phyloP scores from a whole-genome alignment of 768 basidiomycete species.

The Boletus rubroflammeus region DNA sequence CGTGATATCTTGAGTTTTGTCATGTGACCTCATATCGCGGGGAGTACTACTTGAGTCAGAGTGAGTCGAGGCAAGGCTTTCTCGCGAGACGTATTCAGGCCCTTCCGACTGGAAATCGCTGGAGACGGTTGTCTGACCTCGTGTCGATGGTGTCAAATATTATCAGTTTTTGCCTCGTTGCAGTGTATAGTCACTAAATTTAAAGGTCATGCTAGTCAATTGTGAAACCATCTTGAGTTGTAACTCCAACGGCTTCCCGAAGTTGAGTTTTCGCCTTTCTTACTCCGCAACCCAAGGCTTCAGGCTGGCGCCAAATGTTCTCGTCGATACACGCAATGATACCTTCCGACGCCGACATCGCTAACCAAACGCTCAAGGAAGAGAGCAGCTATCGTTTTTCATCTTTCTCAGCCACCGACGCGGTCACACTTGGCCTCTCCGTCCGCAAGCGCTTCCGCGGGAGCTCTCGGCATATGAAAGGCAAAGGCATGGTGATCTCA shows the following conservation, averaged over 20 bases:
- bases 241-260: neutral
- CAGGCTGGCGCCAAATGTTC: conserved; percentile 45
- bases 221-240: neutral
- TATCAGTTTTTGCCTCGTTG: neutral
- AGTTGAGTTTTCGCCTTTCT: conserved; percentile 1
- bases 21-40: conserved; percentile 17
- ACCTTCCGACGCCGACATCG: conserved; percentile 70
- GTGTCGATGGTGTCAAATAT: neutral
- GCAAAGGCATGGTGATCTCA: conserved; percentile 77
- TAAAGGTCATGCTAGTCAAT: neutral
- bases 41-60: too few species aligned
- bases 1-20: conserved; percentile 28
- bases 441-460: conserved; percentile 81
- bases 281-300: conserved; percentile 6
- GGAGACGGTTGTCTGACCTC: neutral
- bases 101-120: neutral
- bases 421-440: conserved; percentile 75
- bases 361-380: conserved; percentile 65
- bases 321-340: conserved; percentile 57
- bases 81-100: too few species aligned
- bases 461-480: conserved; percentile 65
- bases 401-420: conserved; percentile 72
- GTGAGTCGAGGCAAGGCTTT: neutral
- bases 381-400: conserved; percentile 69
- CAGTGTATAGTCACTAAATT: neutral